Percentiles rank a stretch among this genome's conserved stretches.
phyloP scores from a whole-genome alignment of 1,284 basidiomycete species.

The Naganishia sp. region DNA sequence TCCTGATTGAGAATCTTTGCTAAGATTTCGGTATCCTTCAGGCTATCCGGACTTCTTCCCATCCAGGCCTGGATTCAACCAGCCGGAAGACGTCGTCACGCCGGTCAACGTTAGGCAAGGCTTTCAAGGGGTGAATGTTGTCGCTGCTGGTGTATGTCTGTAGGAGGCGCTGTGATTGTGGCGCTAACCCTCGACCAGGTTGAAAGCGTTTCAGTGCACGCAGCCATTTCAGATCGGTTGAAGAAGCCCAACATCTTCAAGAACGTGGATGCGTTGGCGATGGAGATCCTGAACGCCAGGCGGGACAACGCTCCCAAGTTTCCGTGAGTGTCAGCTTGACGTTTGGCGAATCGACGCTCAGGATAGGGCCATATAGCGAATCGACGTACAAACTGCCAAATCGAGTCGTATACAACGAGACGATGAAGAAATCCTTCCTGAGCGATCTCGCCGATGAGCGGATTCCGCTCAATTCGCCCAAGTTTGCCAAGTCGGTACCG shows the following conservation, averaged over 20 bases:
- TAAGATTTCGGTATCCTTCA: slow-evolving; percentile 43
- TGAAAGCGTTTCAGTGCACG: slow-evolving; percentile 61
- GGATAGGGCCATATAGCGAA: slow-evolving; percentile 55
- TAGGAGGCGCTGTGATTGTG: background rate
- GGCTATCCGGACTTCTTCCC: slow-evolving; percentile 86
- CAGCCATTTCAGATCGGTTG: slow-evolving; percentile 46
- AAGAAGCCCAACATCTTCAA: slow-evolving; percentile 18
- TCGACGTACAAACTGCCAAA: slow-evolving; percentile 80
- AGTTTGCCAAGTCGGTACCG: slow-evolving; percentile 61
- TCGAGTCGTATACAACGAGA: slow-evolving; percentile 85
- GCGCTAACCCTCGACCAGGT: slow-evolving; percentile 46
- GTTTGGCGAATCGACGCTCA: background rate
- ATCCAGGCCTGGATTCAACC: slow-evolving; percentile 73
- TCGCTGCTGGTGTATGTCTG: slow-evolving; percentile 55
- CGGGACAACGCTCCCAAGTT: slow-evolving; percentile 61
- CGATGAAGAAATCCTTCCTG: slow-evolving; percentile 85
- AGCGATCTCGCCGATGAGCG: slow-evolving; percentile 84
- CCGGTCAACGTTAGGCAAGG: slow-evolving; percentile 78
- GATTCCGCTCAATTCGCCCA: slow-evolving; percentile 75
- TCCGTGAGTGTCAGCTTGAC: slow-evolving; percentile 59
- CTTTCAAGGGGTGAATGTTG: slow-evolving; percentile 63
- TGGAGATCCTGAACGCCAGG: slow-evolving; percentile 37
- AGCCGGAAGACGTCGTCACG: slow-evolving; percentile 81
- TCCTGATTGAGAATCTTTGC: background rate
- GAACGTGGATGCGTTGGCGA: slow-evolving; percentile 24